These are phyloP conservation scores for Lachnellula willkommii DNA, from an alignment of 2,329 filamentous ascomycete genomes.

Conservation along the genomic window DNA sequence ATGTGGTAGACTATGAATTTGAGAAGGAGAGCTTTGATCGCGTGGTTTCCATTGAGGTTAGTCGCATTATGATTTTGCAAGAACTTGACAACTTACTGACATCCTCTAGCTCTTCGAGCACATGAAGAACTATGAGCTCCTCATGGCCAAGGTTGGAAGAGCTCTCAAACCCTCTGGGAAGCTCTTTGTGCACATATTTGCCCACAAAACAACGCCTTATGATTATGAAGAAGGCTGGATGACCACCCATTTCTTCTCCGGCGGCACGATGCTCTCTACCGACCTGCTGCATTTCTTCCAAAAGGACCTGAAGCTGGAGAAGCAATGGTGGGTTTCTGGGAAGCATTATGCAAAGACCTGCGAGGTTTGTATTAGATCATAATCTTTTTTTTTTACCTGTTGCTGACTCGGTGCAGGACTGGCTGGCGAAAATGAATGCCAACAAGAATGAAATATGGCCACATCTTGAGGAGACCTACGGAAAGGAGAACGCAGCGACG, in stretches of 20 bases:
- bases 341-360: slow-evolving; percentile 65
- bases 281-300: slow-evolving; percentile 66
- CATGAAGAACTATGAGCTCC: slow-evolving; percentile 69
- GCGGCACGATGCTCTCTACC: slow-evolving; percentile 65
- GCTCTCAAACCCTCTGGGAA: slow-evolving; percentile 59
- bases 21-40: slow-evolving; percentile 53
- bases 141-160: slow-evolving; percentile 57
- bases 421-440: slow-evolving; percentile 54
- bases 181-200: slow-evolving; percentile 65
- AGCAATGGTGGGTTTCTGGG: slow-evolving; percentile 68
- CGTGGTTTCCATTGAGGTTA: slow-evolving; percentile 58
- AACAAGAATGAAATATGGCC: slow-evolving; percentile 59
- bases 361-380: slow-evolving; percentile 42
- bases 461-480: slow-evolving; percentile 59
- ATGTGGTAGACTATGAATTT: slow-evolving; percentile 63
- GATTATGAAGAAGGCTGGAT: slow-evolving; percentile 70
- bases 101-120: slow-evolving; percentile 61
- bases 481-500: slow-evolving; percentile 50
- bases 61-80: slow-evolving; percentile 7
- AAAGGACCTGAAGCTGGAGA: slow-evolving; percentile 51
- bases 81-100: slow-evolving; percentile 3
- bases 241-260: slow-evolving; percentile 68
- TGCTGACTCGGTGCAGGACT: slow-evolving; percentile 41
- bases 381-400: neutral
- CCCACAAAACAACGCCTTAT: slow-evolving; percentile 59